These are phyloP conservation scores for Coniochaeta sp. DNA, from an alignment of 2,329 filamentous ascomycete species.

Conservation along the genomic window DNA sequence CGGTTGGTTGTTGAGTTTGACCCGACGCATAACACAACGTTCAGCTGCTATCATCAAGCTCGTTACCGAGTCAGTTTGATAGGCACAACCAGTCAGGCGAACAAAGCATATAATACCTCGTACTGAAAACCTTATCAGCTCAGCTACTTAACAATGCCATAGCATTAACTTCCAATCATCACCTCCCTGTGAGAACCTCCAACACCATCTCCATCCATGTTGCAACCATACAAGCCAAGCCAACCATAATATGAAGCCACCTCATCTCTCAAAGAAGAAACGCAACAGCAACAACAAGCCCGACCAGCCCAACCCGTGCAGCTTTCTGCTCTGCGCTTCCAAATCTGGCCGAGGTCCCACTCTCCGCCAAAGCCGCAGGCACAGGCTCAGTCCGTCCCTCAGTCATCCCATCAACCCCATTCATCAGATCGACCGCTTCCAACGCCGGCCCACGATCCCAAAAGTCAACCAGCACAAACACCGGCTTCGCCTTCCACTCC, in stretches of 20 bases:
- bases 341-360: constrained; percentile 2
- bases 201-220: too few species aligned
- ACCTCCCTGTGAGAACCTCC: not conserved
- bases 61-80: too few species aligned
- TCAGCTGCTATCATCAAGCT: too few species aligned
- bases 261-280: constrained; percentile 23
- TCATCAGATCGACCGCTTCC: constrained; percentile 60
- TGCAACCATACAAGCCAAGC: not conserved
- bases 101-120: not conserved
- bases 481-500: constrained; percentile 42
- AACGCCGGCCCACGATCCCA: constrained; percentile 67
- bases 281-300: constrained; percentile 33
- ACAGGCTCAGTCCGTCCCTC: not conserved
- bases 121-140: not conserved
- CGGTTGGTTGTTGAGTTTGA: too few species aligned
- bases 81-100: not conserved
- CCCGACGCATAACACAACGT: too few species aligned
- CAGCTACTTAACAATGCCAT: not conserved
- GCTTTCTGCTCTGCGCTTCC: constrained; percentile 4
- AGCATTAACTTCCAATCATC: not conserved
- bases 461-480: constrained; percentile 73
- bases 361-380: constrained; percentile 4
- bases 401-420: constrained; percentile 33
- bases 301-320: constrained; percentile 29
- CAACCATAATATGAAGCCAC: not conserved